Base-by-base conservation (phyloP, 148 eudicot species). In the Nepenthes mirabilis region DNA sequence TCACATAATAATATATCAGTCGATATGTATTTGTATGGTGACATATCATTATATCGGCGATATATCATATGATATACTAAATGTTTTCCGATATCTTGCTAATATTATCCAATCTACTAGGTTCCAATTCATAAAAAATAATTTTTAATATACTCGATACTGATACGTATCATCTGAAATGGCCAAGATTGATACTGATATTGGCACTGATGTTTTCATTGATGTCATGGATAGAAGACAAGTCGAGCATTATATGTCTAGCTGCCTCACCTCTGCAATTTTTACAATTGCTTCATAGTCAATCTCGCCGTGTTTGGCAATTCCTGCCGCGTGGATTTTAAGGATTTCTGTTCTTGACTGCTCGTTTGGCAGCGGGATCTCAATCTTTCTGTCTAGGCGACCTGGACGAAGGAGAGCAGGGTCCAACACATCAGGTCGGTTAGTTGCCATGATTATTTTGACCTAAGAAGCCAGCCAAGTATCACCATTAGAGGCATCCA, bases 381-480 rank as follows among this genome's bases (percentile, higher is more conserved):
- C 97, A 11, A 94, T 94, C 76, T 94, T 94, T 77, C 99, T 84
- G 64, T 94, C 99, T 57, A 94, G 74, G 36, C 99, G 91, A 34
- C 99, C 99, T 13, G 99, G 99, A 50, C 99, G 95, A 62, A 94
- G 99, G 74, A 94, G 99, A 13, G 99, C 99, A 54, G 99, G 99
- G 76, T 94, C 99, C 55, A 94, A 65, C 50, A 94, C 99, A 86
- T 94, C 97, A 34, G 97, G 99, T 69, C 97, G 81, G 66, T 94
- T 94, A 59, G 99, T 94, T 37, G 97, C 99, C 99, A 94, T 93
- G 5, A 93, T 93, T 95, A 93, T 89, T 75, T 86, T 86, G 11
- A 87, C 95, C 95, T 81, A 70, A n/a, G 10, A 11, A 9, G 3
- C 12, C 58, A 34, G 9, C 7, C 36, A 34, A 34, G 33, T 8